Evolutionary conservation across 1,284 basidiomycete genomes (phyloP), one percentile per base, ranked within the genome.

Genomic region (Cutaneotrichosporon curvatum): DNA sequence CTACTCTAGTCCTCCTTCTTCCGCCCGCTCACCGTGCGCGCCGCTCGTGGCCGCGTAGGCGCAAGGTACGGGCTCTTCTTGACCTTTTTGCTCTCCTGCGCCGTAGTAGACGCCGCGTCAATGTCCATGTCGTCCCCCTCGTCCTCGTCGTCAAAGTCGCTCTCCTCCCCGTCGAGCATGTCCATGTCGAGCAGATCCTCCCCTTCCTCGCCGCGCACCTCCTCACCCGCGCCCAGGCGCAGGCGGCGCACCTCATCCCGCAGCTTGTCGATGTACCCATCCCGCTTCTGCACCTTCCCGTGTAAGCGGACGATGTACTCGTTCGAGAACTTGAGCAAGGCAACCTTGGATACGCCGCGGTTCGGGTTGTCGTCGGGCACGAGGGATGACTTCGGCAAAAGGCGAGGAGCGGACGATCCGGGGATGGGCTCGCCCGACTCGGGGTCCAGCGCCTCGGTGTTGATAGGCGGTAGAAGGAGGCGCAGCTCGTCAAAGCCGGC

Each of bases 401-500:
- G 82, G 6, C 88, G 78, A 0, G 88, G 88, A 0, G 88, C 88
- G 22, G 88, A 79, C 0, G 85, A 84, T 15, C 88, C 88, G 6
- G 88, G 88, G 3, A 89, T 77, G 2, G 85, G 76, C 77, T 80
- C 45, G 76, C 80, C 71, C 1, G 69, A 67, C 53, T 85, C 83
- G 0, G 80, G 80, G 21, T 85, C 84, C 11, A 88, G 74, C 4
- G 87, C 83, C 56, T 72, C 71, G 15, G 67, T 67, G 53, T 72
- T 72, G 60, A 96, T 87, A 2, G 88, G 85, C 0, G 94, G 94
- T 0, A 98, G 77, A 12, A 97, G 76, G 8, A 78, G 72, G 12
- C 94, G 85, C 11, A 98, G 79, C 55, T 96, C 91, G 68, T 98
- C 94, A 65, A 94, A 98, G 15, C 89, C 91, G 10, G 84, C 84